Evolutionary conservation across 2,329 filamentous ascomycete species (phyloP), one percentile per base, ranked within the genome.

Genomic region (Pezicula radicicola): DNA sequence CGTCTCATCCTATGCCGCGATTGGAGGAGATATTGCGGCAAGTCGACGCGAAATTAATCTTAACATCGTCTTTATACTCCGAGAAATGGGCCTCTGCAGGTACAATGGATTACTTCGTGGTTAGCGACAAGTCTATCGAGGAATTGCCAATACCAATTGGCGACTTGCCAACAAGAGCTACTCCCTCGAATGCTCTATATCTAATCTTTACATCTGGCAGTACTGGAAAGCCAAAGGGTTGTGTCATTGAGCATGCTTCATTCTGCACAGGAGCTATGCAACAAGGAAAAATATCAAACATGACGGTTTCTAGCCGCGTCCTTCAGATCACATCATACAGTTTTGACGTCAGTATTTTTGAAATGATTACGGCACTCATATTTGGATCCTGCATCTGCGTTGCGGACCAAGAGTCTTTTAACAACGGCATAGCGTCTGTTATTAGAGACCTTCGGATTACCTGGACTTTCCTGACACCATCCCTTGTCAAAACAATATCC

Each of bases 131-230:
- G n/a, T n/a, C n/a, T n/a, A n/a, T n/a, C n/a, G n/a, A n/a, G n/a
- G n/a, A n/a, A n/a, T n/a, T n/a, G n/a, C n/a, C n/a, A n/a, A n/a
- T n/a, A n/a, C n/a, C n/a, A n/a, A n/a, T n/a, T n/a, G n/a, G n/a
- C n/a, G n/a, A n/a, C n/a, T n/a, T n/a, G n/a, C n/a, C n/a, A n/a
- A n/a, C n/a, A n/a, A n/a, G n/a, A n/a, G n/a, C n/a, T n/a, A n/a
- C n/a, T 21, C 52, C 44, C 2, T 60, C 60, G 13, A 43, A 39
- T 36, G 30, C 7, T 30, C 40, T 48, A 7, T 27, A 49, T 21
- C 3, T 56, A 21, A 45, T 60, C 1, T 60, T 56, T 40, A 60
- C 58, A 5, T 55, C 51, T 9, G 55, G 57, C n/a, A 56, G 47
- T 13, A 60, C 53, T 1, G 57, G 57, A 13, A 53, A 46, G 10